Percentiles rank a stretch among this genome's conserved stretches.
These are phyloP conservation scores for Fusarium kyushuense DNA, from an alignment of 2,329 filamentous ascomycete species.

Conservation along the genomic window DNA sequence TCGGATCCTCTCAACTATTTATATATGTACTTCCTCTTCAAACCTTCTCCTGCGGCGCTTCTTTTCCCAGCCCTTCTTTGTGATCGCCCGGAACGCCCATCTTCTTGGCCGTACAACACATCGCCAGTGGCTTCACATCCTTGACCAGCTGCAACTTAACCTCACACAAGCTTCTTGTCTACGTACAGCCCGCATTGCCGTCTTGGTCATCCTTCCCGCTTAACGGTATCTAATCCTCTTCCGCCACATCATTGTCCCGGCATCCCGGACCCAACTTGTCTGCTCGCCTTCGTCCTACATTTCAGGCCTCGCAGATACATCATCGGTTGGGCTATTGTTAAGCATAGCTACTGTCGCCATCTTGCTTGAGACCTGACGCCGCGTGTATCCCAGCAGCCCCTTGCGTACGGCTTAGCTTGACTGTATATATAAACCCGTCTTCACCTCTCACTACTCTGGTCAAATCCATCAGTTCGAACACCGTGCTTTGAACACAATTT, in stretches of 20 bases:
- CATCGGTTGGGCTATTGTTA: slow-evolving; percentile 33
- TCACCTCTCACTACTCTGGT: slow-evolving; percentile 16
- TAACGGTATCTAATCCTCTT: slow-evolving; percentile 45
- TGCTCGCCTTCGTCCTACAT: slow-evolving; percentile 42
- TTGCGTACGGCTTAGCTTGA: slow-evolving; percentile 21
- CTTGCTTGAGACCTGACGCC: slow-evolving; percentile 29
- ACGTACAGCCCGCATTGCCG: slow-evolving; percentile 35
- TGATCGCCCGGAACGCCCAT: slow-evolving; percentile 17
- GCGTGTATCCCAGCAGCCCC: slow-evolving; percentile 26
- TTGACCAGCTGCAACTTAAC: slow-evolving; percentile 32
- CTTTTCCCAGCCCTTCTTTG: slow-evolving; percentile 7
- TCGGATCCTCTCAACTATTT: slow-evolving; percentile 31
- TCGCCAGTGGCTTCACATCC: slow-evolving; percentile 21
- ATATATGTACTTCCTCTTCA: slow-evolving; percentile 14
- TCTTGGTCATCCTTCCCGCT: slow-evolving; percentile 26
- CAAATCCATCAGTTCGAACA: slow-evolving; percentile 16
- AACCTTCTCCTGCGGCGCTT: slow-evolving; percentile 6
- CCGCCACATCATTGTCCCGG: slow-evolving; percentile 48
- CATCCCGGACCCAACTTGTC: slow-evolving; percentile 30
- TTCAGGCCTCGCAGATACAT: slow-evolving; percentile 39
- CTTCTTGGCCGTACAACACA: slow-evolving; percentile 17
- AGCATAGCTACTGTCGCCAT: slow-evolving; percentile 25
- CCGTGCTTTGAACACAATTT: not conserved
- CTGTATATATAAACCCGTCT: slow-evolving; percentile 39
- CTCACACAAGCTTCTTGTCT: slow-evolving; percentile 35